phyloP scores from a whole-genome alignment of 2,329 filamentous ascomycete genomes.

The Microdochium bolleyi region DNA sequence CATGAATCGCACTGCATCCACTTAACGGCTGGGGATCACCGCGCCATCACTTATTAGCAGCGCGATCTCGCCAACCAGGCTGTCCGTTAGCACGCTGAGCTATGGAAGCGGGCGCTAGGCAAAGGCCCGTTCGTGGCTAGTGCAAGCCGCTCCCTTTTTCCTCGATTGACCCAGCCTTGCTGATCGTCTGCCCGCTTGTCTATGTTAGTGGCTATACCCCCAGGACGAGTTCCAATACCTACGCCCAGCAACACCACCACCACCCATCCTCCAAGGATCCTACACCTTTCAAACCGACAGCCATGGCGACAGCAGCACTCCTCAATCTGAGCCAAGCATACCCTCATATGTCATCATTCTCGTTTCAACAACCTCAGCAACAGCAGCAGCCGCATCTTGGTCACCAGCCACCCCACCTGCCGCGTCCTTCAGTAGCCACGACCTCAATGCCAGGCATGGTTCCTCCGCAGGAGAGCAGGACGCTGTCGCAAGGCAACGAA shows the following conservation, averaged over 20 bases:
- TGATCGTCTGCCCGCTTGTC: conserved; percentile 2
- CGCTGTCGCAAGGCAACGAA: conserved; percentile 16
- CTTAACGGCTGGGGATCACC: not conserved
- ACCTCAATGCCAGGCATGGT: conserved; percentile 15
- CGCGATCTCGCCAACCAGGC: not conserved
- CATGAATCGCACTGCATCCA: not conserved
- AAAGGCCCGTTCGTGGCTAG: conserved; percentile 21
- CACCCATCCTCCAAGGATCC: not conserved
- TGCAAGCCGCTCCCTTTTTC: conserved; percentile 4
- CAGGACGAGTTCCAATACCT: conserved; percentile 13
- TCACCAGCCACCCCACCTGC: not conserved
- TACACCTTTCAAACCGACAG: conserved; percentile 12
- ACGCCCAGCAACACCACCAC: conserved; percentile 1
- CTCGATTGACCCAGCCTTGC: conserved; percentile 1
- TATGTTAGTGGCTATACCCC: not conserved
- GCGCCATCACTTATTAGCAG: not conserved
- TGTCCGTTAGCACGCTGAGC: conserved; percentile 12
- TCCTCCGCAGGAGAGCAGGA: conserved; percentile 15
- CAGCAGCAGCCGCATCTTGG: not conserved
- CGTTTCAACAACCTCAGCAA: conserved; percentile 1
- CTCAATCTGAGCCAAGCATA: conserved; percentile 22
- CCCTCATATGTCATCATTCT: conserved; percentile 16
- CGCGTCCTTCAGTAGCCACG: not conserved
- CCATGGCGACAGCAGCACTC: conserved; percentile 22
- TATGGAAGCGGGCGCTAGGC: conserved; percentile 27